Conservation (phyloP, 2,329 filamentous ascomycete genomes). For the Penicillium sp. region DNA sequence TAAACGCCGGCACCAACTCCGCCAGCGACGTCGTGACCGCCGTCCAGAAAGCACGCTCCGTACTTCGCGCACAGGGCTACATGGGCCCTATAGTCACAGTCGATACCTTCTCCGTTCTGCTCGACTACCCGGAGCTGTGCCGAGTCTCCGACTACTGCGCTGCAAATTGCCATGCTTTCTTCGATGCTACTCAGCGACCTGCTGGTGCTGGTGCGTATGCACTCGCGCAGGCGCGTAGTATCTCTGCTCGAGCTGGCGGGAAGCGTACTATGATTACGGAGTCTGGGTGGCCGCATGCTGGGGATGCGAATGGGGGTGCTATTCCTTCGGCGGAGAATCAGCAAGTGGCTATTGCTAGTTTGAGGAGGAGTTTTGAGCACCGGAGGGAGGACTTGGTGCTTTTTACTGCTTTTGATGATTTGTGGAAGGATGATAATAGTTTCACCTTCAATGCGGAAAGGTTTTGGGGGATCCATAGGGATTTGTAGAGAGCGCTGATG, state of each 20-base stretch:
- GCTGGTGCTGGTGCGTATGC: conserved; percentile 67
- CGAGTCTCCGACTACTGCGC: conserved; percentile 73
- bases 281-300: conserved; percentile 77
- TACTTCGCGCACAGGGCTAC: conserved; percentile 64
- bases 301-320: conserved; percentile 64
- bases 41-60: conserved; percentile 56
- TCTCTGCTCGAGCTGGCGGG: conserved; percentile 48
- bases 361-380: conserved; percentile 58
- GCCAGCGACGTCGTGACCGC: conserved; percentile 56
- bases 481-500: background rate
- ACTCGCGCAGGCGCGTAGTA: conserved; percentile 50
- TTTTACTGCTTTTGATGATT: conserved; percentile 76
- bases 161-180: conserved; percentile 81
- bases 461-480: conserved; percentile 65
- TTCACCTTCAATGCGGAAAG: conserved; percentile 68
- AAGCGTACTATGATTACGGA: conserved; percentile 74
- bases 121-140: conserved; percentile 67
- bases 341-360: conserved; percentile 60
- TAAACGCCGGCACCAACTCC: conserved; percentile 61
- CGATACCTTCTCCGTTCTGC: conserved; percentile 71
- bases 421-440: conserved; percentile 68
- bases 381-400: conserved; percentile 55
- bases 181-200: conserved; percentile 63
- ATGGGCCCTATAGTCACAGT: conserved; percentile 72
- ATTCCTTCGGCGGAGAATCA: conserved; percentile 69